Base-by-base conservation (phyloP, 2,329 filamentous ascomycete species). In the Aspergillus terreus region DNA sequence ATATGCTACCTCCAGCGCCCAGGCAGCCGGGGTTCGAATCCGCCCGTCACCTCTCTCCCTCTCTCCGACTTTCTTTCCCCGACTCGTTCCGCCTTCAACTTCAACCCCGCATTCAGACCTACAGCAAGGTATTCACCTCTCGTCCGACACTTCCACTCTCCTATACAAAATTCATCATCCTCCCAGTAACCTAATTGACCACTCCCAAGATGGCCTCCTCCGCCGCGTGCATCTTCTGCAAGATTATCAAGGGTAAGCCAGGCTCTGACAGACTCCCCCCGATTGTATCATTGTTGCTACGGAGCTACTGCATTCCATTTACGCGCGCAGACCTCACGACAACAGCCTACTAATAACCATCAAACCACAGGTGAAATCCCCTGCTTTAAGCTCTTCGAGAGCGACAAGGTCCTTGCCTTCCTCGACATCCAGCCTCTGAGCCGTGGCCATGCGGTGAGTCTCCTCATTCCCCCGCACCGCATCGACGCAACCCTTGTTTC, bases 381-480 rank as follows among this genome's bases (percentile, higher is more conserved):
- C 45, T 92, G 85, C 63, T 87, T 97, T 80, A 99, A 96, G 82
- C 85, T 99, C 74, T 92, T 90, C 69, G 94, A 99, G 76, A 94
- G 83, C 64, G 88, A 95, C 35, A 96, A 92, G 77, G 89, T 92
- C 43, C 80, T 96, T 56, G 94, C 94, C 9, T 99, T 99, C 73
- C 87, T 99, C 60, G 94, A 99, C 72, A 96, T 99, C 74, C 86
- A 90, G 59, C 94, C 94, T 4, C 77, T 97, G 19, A 90, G 86
- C 72, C 82, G 82, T 67, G 94, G 94, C 51, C 94, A 99, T 68
- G 89, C 92, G 59, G 92, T 96, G 79, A 64, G 84, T 72, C 44
- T 21, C 45, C 30, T 51, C 15, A 19, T 33, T 48, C 36, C 6
- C 11, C 21, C 5, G 32, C 35, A 33, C 5, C 32, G 25, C 15